Evolutionary conservation across 1,284 basidiomycete species (phyloP).

Genomic region (Rhodotorula sp.): DNA sequence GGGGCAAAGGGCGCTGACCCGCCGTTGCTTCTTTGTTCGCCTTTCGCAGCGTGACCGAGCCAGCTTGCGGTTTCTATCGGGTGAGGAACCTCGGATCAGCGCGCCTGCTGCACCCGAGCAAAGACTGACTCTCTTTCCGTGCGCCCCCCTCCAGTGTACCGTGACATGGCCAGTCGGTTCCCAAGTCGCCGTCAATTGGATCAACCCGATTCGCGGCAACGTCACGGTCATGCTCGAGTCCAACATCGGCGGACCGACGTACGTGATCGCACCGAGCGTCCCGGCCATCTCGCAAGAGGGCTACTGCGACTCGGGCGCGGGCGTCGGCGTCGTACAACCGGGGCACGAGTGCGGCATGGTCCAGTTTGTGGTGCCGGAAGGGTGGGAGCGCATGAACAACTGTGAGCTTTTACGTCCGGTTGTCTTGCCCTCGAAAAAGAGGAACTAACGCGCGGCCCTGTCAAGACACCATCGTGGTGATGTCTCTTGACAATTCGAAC

Average conservation of each 20-base stretch:
- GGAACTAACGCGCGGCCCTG: neutral
- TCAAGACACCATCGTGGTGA: slow-evolving; percentile 36
- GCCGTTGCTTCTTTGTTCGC: neutral
- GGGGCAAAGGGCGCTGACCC: neutral
- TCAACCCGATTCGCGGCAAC: slow-evolving; percentile 33
- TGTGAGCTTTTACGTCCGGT: slow-evolving; percentile 16
- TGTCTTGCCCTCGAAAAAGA: rapidly evolving
- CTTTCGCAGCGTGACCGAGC: slow-evolving; percentile 32
- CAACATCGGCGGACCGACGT: slow-evolving; percentile 35
- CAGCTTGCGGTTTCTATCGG: slow-evolving; percentile 36
- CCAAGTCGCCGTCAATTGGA: slow-evolving; percentile 38
- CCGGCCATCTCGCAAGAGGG: slow-evolving; percentile 25
- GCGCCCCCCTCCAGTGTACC: slow-evolving; percentile 12
- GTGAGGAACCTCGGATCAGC: neutral
- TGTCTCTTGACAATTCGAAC: slow-evolving; percentile 22
- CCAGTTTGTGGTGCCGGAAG: slow-evolving; percentile 31
- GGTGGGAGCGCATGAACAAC: slow-evolving; percentile 31
- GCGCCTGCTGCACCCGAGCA: neutral
- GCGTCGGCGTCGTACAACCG: slow-evolving; percentile 18
- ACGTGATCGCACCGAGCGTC: slow-evolving; percentile 24
- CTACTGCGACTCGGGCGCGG: slow-evolving; percentile 36
- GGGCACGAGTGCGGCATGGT: slow-evolving; percentile 37
- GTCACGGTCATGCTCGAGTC: slow-evolving; percentile 32
- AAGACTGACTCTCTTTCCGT: neutral
- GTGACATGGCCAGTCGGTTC: slow-evolving; percentile 39